Conservation (phyloP, 164 flowering plant species). For the Umbilicus rupestris region DNA sequence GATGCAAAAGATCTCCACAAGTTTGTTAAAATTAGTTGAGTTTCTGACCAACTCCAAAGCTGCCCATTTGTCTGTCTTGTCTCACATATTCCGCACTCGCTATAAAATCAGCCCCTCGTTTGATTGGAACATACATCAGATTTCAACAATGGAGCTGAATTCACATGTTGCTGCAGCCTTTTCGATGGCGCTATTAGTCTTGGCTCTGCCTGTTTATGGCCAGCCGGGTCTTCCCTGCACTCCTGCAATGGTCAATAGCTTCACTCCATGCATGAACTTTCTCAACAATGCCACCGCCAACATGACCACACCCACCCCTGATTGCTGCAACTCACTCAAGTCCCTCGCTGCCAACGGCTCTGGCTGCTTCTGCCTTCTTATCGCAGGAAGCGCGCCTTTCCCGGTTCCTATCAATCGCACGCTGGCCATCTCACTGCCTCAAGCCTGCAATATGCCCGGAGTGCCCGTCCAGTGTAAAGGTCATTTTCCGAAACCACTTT, state of each 20-base stretch:
- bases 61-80: neutral
- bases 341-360: neutral
- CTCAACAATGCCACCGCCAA: constrained; percentile 6
- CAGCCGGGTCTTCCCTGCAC: constrained; percentile 7
- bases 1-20: neutral
- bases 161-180: neutral
- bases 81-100: neutral
- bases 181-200: neutral
- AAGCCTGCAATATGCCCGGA: constrained; percentile 1
- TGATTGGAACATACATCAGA: neutral
- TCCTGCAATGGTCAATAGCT: neutral
- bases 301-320: neutral
- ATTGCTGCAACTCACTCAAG: constrained; percentile 1
- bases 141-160: neutral
- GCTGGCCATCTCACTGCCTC: neutral
- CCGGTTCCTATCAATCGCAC: neutral
- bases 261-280: constrained; percentile 1
- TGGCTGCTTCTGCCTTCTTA: neutral
- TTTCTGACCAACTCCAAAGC: neutral
- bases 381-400: neutral
- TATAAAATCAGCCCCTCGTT: neutral
- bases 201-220: constrained; percentile 2
- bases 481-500: too few species aligned
- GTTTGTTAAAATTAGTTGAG: constrained; percentile 3
- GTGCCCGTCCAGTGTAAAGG: neutral